Conservation (phyloP, 106 monocot species). For the Apostasia ramifera region DNA sequence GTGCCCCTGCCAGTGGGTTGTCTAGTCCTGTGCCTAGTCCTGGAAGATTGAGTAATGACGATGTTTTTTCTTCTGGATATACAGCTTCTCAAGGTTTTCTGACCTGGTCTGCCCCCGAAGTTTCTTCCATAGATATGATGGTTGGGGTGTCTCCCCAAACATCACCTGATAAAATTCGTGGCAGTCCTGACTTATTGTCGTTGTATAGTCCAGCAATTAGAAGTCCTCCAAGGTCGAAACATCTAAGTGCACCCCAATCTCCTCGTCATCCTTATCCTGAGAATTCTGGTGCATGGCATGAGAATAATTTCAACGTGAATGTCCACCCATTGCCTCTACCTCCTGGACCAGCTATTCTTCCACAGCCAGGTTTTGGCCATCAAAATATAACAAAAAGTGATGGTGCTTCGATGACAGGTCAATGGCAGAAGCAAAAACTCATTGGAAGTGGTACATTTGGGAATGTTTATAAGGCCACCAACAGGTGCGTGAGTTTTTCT, state of each 20-base stretch:
- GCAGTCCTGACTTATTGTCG: constrained; percentile 44
- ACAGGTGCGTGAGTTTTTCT: constrained; percentile 34
- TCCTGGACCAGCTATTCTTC: constrained; percentile 39
- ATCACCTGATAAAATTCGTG: constrained; percentile 27
- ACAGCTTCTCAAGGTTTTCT: constrained; percentile 25
- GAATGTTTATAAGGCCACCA: constrained; percentile 74
- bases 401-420: constrained; percentile 32
- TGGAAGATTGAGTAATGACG: constrained; percentile 37
- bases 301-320: constrained; percentile 27
- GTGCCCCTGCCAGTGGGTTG: constrained; percentile 71
- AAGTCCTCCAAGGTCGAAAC: constrained; percentile 44
- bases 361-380: constrained; percentile 27
- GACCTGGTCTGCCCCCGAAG: constrained; percentile 35
- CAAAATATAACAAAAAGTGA: constrained; percentile 32
- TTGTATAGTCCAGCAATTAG: constrained; percentile 33
- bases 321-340: constrained; percentile 87
- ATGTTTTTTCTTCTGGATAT: constrained; percentile 25
- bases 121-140: constrained; percentile 34
- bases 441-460: constrained; percentile 97
- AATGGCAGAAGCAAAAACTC: constrained; percentile 83
- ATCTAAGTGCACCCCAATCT: constrained; percentile 62
- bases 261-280: constrained; percentile 54
- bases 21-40: constrained; percentile 81
- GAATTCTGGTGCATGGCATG: constrained; percentile 23
- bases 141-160: constrained; percentile 22